Base-by-base conservation (phyloP, 306 rosid species). In the Sicyos edulis region DNA sequence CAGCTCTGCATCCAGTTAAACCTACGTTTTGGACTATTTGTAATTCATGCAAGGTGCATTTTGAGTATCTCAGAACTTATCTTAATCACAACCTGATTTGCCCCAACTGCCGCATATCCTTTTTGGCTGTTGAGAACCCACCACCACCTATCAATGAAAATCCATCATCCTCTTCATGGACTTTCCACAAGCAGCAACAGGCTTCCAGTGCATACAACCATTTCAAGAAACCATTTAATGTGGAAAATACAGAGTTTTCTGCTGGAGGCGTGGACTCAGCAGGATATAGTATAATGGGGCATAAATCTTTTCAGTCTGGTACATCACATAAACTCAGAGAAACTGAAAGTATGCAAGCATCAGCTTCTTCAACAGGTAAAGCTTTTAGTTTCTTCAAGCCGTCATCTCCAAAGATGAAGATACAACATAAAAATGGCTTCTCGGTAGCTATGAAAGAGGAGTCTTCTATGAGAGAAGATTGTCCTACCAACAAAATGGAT, bases 11-110 rank as follows among this genome's bases (percentile, higher is more conserved):
- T 69, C 58, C 55, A 15, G 37, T 29, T 61, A 83, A 75, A 59
- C 60, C 21, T 17, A 85, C 98, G 47, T 90, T 92, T 80, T 92
- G 98, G 98, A 90, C 96, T 13, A 14, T 49, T 10, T 92, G 98
- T 71, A 55, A 20, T 72, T 57, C 68, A 67, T 90, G 96, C 87
- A 77, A 13, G 69, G 75, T 83, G 61, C 78, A 83, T 34, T 87
- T 80, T 81, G 90, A 92, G 85, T 92, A 87, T 71, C 76, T 42
- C 56, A 71, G 73, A 70, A 24, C 15, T 32, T 80, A 79, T 80
- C 70, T 69, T 45, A 82, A 81, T 73, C 26, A 65, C 78, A 70
- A 16, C 10, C 86, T 92, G 70, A 3, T 67, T 32, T 92, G 96
- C 61, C 10, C 65, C 72, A 59, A 34, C 67, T 92, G 98, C 77